These are phyloP conservation scores for Xylariaceae sp. DNA, from an alignment of 2,329 filamentous ascomycete species.

Conservation along the genomic window DNA sequence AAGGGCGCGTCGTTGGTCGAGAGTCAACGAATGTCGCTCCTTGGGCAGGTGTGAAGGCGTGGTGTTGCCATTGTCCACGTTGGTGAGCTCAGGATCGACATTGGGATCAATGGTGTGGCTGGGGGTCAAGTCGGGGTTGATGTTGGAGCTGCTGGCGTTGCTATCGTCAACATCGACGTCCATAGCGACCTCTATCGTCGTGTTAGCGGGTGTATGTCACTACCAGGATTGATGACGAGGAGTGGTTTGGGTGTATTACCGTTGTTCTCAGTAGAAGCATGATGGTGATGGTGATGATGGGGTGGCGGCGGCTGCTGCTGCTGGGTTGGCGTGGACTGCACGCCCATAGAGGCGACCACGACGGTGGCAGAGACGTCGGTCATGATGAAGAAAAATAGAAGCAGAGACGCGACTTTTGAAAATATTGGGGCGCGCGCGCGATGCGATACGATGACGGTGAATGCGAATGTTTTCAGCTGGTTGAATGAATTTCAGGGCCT, in stretches of 20 bases:
- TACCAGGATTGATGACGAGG: neutral
- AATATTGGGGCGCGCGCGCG: conserved; percentile 10
- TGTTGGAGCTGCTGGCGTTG: conserved; percentile 15
- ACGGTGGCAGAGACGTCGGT: conserved; percentile 24
- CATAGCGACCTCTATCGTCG: conserved; percentile 6
- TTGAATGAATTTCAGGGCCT: conserved; percentile 29
- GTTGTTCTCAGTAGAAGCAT: neutral
- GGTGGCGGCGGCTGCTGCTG: conserved; percentile 2
- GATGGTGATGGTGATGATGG: conserved; percentile 4
- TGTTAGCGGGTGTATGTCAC: neutral
- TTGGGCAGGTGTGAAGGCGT: conserved; percentile 29
- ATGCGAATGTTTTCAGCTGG: conserved; percentile 24
- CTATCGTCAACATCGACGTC: conserved; percentile 14
- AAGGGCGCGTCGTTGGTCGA: conserved; percentile 56
- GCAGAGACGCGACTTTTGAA: conserved; percentile 12
- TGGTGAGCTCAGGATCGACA: conserved; percentile 15
- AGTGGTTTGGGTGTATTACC: neutral
- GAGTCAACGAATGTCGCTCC: conserved; percentile 55
- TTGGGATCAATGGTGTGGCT: conserved; percentile 8
- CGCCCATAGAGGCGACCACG: conserved; percentile 12
- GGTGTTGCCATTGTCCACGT: conserved; percentile 19
- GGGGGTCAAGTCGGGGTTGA: neutral
- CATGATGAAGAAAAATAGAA: conserved; percentile 18
- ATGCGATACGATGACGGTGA: conserved; percentile 13
- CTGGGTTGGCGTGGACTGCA: neutral